A percentile compares a stretch with the other conserved stretches of the same genome.
phyloP scores from a whole-genome alignment of 2,329 filamentous ascomycete species.

The Lecanicillium sp. region DNA sequence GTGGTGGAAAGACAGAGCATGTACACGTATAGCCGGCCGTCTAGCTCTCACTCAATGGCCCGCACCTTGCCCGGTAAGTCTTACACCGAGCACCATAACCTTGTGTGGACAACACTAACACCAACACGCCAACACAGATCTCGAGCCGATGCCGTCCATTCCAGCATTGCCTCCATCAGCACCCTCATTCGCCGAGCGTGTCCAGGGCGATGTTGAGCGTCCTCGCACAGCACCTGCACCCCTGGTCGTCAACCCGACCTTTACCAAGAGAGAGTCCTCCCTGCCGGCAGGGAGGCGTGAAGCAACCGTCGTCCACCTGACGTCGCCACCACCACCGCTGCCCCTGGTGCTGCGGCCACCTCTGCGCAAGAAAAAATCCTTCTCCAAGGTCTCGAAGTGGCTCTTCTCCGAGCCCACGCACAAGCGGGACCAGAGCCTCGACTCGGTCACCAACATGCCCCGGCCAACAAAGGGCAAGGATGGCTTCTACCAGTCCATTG shows the following conservation, averaged over 20 bases:
- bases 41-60: slow-evolving; percentile 37
- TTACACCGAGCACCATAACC: no score
- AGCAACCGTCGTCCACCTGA: background rate
- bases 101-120: no score
- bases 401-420: slow-evolving; percentile 38
- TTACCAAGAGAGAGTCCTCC: slow-evolving; percentile 18
- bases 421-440: slow-evolving; percentile 29
- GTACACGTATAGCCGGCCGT: slow-evolving; percentile 45
- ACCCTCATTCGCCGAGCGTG: slow-evolving; percentile 49
- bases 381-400: slow-evolving; percentile 54
- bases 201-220: slow-evolving; percentile 38
- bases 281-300: no score
- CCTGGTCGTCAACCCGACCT: slow-evolving; percentile 7
- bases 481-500: slow-evolving; percentile 52
- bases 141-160: slow-evolving; percentile 47
- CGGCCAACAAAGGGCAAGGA: slow-evolving; percentile 42
- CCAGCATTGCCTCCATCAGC: slow-evolving; percentile 49
- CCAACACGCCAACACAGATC: slow-evolving; percentile 8
- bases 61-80: slow-evolving; percentile 23
- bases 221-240: slow-evolving; percentile 21
- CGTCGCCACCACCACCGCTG: slow-evolving; percentile 34
- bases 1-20: slow-evolving; percentile 54
- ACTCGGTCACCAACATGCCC: slow-evolving; percentile 48
- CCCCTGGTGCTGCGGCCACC: slow-evolving; percentile 53
- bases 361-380: slow-evolving; percentile 59